Evolutionary conservation across 2,329 filamentous ascomycete genomes (phyloP).

Genomic region (Tolypocladium sp.): DNA sequence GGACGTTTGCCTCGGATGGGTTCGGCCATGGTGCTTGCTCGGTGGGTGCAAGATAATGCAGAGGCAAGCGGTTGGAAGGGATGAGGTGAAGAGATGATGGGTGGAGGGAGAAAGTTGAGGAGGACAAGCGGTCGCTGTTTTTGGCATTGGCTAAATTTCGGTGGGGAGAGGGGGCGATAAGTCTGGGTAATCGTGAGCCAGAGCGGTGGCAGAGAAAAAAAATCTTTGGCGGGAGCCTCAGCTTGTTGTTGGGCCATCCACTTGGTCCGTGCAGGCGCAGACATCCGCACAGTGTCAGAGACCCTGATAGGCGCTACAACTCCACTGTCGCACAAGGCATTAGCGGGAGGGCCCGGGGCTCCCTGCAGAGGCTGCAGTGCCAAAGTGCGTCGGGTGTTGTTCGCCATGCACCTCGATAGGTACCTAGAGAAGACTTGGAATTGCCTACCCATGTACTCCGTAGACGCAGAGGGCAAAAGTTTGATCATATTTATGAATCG

Average conservation of each 20-base stretch:
- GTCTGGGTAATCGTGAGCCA: neutral
- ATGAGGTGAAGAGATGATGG: constrained; percentile 15
- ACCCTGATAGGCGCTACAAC: neutral
- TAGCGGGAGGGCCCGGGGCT: neutral
- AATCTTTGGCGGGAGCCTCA: constrained; percentile 21
- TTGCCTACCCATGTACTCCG: no score
- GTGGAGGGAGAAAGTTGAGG: constrained; percentile 22
- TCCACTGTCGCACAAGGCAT: neutral
- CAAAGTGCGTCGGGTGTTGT: no score
- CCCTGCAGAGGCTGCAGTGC: neutral
- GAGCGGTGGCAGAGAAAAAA: constrained; percentile 5
- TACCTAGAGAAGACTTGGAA: neutral
- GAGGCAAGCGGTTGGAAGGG: constrained; percentile 15
- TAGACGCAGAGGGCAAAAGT: neutral
- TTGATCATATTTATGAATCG: neutral
- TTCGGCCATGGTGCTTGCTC: constrained; percentile 45
- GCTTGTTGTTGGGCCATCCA: constrained; percentile 15
- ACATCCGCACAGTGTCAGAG: constrained; percentile 6
- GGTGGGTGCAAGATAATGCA: constrained; percentile 13
- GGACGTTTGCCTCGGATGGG: constrained; percentile 55
- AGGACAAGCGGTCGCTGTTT: constrained; percentile 16
- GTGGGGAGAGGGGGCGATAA: constrained; percentile 19
- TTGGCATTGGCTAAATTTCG: constrained; percentile 29
- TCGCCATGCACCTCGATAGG: neutral
- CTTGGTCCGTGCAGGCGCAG: constrained; percentile 2